Evolutionary conservation across 768 basidiomycete genomes (phyloP).

Genomic region (Pisolithus microcarpus): DNA sequence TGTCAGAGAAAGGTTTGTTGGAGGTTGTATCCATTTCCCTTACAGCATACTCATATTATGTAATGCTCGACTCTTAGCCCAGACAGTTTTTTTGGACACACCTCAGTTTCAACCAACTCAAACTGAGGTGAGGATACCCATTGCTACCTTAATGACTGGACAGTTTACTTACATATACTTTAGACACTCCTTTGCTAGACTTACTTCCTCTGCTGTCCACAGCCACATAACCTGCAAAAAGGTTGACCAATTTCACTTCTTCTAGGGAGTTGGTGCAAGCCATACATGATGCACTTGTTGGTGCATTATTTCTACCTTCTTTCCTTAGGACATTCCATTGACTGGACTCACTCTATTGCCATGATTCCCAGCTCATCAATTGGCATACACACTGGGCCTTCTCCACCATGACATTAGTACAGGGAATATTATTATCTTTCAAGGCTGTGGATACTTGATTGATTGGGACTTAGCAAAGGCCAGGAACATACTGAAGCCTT

Average conservation of each 20-base stretch:
- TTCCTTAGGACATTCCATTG: no score
- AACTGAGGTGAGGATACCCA: no score
- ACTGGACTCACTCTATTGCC: neutral
- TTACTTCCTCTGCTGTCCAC: no score
- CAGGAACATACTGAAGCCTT: neutral
- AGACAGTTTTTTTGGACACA: no score
- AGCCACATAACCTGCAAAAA: no score
- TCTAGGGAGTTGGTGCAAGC: constrained; percentile 5
- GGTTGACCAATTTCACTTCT: neutral
- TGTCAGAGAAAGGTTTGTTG: constrained; percentile 1
- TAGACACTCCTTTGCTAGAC: no score
- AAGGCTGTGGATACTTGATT: constrained; percentile 10
- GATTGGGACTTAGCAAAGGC: constrained; percentile 21
- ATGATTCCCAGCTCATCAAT: neutral
- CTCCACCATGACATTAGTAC: constrained; percentile 23
- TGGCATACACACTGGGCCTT: neutral
- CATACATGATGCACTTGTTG: constrained; percentile 2
- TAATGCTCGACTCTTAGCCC: no score
- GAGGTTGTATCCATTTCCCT: no score
- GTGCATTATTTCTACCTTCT: neutral
- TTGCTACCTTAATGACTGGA: no score
- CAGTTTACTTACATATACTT: no score
- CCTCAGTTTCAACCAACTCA: no score
- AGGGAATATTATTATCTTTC: constrained; percentile 14
- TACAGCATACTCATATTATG: no score